Conservation (phyloP, 352 stramenopile species). For the Phytopythium aichiense region DNA sequence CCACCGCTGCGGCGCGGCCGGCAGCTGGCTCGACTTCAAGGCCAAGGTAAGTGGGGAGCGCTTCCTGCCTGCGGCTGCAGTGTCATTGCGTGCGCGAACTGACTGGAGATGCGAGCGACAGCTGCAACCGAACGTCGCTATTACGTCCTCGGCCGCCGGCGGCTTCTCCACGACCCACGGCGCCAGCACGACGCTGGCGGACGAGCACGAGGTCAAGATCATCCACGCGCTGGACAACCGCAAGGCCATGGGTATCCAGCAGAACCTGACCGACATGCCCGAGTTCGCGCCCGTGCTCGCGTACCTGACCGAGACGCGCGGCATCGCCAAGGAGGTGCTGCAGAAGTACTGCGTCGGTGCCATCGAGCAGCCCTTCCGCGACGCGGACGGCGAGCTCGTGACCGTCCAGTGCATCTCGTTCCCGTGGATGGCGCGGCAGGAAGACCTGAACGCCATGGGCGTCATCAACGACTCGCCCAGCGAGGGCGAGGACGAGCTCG, state of each 20-base stretch:
- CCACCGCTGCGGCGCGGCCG: slow-evolving; percentile 80
- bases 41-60: slow-evolving; percentile 44
- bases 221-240: slow-evolving; percentile 79
- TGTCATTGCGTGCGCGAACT: neutral
- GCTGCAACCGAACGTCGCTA: slow-evolving; percentile 48
- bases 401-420: slow-evolving; percentile 91
- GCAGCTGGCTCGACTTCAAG: slow-evolving; percentile 91
- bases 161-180: neutral
- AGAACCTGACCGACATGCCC: slow-evolving; percentile 67
- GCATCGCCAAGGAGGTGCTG: slow-evolving; percentile 65
- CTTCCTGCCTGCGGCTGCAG: neutral
- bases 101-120: neutral
- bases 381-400: slow-evolving; percentile 47
- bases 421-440: slow-evolving; percentile 91
- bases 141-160: slow-evolving; percentile 30
- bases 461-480: slow-evolving; percentile 24
- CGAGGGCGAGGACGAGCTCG: slow-evolving; percentile 19
- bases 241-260: slow-evolving; percentile 82
- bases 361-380: slow-evolving; percentile 84
- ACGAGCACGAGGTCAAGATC: slow-evolving; percentile 40
- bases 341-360: slow-evolving; percentile 88
- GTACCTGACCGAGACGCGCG: slow-evolving; percentile 71
- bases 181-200: slow-evolving; percentile 9
- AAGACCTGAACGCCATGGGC: slow-evolving; percentile 84
- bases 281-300: slow-evolving; percentile 57